Percentiles rank a stretch among this genome's conserved stretches.
Evolutionary conservation across 495 filamentous ascomycete genomes (phyloP).

Genomic region (Aspergillus nidulans): DNA sequence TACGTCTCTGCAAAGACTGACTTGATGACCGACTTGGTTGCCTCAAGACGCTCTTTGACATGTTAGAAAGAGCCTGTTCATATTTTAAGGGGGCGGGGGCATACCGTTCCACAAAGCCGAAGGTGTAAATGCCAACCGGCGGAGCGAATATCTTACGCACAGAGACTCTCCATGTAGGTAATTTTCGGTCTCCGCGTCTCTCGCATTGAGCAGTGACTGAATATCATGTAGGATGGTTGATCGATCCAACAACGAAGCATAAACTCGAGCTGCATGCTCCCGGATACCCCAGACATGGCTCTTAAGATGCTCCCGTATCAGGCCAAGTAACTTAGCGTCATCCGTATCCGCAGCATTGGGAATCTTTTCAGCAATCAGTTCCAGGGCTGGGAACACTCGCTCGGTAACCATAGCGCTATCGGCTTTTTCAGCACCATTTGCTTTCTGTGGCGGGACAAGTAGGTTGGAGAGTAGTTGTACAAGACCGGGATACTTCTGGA

Average conservation of each 20-base stretch:
- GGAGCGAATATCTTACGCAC: conserved; percentile 46
- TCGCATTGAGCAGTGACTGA: conserved; percentile 38
- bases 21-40: conserved; percentile 24
- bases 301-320: conserved; percentile 47
- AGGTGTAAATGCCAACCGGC: conserved; percentile 31
- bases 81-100: conserved; percentile 6
- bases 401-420: conserved; percentile 53
- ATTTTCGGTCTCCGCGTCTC: conserved; percentile 47
- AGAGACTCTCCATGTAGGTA: conserved; percentile 59
- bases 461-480: conserved; percentile 63
- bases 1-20: conserved; percentile 26
- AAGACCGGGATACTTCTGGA: conserved; percentile 66
- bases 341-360: conserved; percentile 30
- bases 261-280: conserved; percentile 81
- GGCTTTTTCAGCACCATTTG: conserved; percentile 27
- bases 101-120: conserved; percentile 35
- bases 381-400: conserved; percentile 80
- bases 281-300: conserved; percentile 82
- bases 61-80: conserved; percentile 5
- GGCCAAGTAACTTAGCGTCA: conserved; percentile 28
- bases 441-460: conserved; percentile 44
- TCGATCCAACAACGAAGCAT: conserved; percentile 58
- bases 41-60: conserved; percentile 25
- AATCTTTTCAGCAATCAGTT: conserved; percentile 62
- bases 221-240: conserved; percentile 49